phyloP scores from a whole-genome alignment of 371 early-diverging fungal species.

The Mortierella sp. region DNA sequence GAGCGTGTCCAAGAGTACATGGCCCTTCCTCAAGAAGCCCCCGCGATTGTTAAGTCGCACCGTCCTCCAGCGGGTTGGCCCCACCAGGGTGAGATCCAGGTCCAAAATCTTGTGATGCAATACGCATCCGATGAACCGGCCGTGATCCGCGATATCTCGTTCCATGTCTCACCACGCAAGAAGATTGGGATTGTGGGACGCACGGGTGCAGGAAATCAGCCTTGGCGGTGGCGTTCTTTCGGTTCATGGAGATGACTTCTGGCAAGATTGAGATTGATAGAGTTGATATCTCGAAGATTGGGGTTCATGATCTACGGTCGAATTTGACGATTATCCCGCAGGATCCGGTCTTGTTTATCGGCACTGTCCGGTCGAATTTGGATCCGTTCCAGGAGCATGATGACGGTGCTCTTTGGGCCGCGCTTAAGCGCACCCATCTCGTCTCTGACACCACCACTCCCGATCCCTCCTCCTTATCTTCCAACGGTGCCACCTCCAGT shows the following conservation, averaged over 20 bases:
- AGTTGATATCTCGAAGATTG: constrained; percentile 74
- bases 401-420: constrained; percentile 84
- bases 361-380: constrained; percentile 82
- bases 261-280: constrained; percentile 80
- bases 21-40: constrained; percentile 78
- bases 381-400: constrained; percentile 78
- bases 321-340: constrained; percentile 75
- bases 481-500: background rate
- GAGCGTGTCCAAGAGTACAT: constrained; percentile 89
- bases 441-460: constrained; percentile 64
- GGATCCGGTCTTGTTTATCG: constrained; percentile 59
- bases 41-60: constrained; percentile 59
- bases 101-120: constrained; percentile 73
- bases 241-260: constrained; percentile 74
- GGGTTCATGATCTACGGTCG: constrained; percentile 70
- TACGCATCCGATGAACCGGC: constrained; percentile 76
- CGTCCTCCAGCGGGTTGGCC: constrained; percentile 80
- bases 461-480: constrained; percentile 21
- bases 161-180: constrained; percentile 68
- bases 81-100: constrained; percentile 69
- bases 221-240: constrained; percentile 76
- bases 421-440: constrained; percentile 72
- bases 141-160: constrained; percentile 77
- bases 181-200: constrained; percentile 77
- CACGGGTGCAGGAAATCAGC: constrained; percentile 74